phyloP scores from a whole-genome alignment of 345 rosid species.

The Draba incana region DNA sequence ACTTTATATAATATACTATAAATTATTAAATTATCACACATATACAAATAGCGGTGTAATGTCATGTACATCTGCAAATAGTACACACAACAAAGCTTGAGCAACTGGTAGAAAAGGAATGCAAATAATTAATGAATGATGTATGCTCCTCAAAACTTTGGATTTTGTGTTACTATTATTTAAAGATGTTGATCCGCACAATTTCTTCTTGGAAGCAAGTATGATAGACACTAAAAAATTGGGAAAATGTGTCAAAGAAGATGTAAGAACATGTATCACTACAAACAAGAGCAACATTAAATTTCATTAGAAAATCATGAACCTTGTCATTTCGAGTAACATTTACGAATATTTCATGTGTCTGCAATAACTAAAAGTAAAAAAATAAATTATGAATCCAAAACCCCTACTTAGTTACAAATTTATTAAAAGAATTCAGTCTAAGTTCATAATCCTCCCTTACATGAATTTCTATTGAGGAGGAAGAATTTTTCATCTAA shows the following conservation, averaged over 20 bases:
- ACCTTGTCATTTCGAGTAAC: neutral
- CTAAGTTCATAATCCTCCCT: no score
- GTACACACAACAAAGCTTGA: neutral
- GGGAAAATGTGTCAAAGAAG: neutral
- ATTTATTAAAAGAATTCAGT: no score
- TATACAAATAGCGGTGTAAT: neutral
- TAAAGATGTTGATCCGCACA: conserved; percentile 13
- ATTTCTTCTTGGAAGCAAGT: neutral
- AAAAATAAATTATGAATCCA: no score
- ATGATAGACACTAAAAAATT: conserved; percentile 3
- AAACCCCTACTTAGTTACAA: no score
- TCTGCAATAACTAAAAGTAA: no score
- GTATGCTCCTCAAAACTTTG: neutral
- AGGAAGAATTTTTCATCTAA: no score
- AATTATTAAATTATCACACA: neutral
- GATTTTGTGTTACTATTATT: neutral
- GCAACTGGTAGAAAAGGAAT: neutral
- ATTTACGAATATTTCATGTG: no score
- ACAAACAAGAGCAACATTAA: neutral
- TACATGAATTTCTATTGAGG: no score
- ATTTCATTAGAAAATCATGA: neutral
- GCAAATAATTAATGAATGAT: conserved; percentile 2
- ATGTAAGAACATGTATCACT: neutral
- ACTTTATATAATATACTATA: no score
- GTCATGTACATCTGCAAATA: conserved; percentile 6